Percentiles rank a stretch among this genome's conserved stretches.
These are phyloP conservation scores for Azolla pinnata DNA, from an alignment of 75 land plant genomes.

Conservation along the genomic window DNA sequence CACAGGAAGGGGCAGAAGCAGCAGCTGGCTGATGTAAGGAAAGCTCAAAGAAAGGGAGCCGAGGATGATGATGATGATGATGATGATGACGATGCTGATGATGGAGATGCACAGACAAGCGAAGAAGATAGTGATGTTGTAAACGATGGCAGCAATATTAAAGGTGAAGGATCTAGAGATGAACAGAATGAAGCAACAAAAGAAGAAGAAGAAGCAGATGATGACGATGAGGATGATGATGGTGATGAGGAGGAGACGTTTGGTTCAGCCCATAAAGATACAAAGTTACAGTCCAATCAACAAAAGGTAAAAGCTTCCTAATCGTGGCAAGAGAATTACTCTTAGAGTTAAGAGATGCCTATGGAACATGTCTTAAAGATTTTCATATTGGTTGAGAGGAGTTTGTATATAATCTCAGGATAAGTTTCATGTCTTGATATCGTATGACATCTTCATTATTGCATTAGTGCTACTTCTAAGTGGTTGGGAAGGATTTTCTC, in stretches of 20 bases:
- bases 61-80: slow-evolving; percentile 24
- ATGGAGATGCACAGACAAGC: slow-evolving; percentile 1
- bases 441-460: neutral
- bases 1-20: too few relatives aligned
- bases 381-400: too few relatives aligned
- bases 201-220: slow-evolving; percentile 13
- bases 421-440: neutral
- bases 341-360: neutral
- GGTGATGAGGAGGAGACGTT: slow-evolving; percentile 19
- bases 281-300: too few relatives aligned
- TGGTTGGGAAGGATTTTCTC: too few relatives aligned
- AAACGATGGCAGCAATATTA: slow-evolving; percentile 9
- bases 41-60: slow-evolving; percentile 4
- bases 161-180: slow-evolving; percentile 2
- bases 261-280: too few relatives aligned
- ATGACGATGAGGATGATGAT: slow-evolving; percentile 8
- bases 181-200: too few relatives aligned
- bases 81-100: slow-evolving; percentile 27
- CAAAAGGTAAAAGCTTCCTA: neutral
- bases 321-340: neutral
- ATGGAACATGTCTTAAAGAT: neutral
- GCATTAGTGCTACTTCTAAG: too few relatives aligned
- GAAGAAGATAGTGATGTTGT: slow-evolving; percentile 14
- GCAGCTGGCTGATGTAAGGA: too few relatives aligned
- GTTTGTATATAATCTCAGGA: neutral